Percentiles rank a stretch among this genome's conserved stretches.
phyloP scores from a whole-genome alignment of 1,284 basidiomycete species.

The Pulchroboletus neoregius region DNA sequence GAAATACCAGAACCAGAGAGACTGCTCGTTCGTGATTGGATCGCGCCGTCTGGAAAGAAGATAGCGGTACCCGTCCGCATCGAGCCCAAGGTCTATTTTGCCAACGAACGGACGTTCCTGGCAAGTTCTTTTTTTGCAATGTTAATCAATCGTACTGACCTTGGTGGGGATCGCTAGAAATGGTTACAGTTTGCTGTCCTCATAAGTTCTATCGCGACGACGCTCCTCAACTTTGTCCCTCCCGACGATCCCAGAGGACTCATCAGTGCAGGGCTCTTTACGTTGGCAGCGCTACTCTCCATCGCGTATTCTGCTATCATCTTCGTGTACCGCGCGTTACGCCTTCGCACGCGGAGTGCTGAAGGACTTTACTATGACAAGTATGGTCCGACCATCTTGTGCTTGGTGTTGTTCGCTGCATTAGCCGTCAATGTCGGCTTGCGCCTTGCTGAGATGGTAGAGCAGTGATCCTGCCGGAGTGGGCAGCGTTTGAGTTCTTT shows the following conservation, averaged over 20 bases:
- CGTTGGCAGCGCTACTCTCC: constrained; percentile 81
- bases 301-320: constrained; percentile 87
- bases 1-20: constrained; percentile 47
- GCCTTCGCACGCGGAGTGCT: constrained; percentile 71
- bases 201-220: constrained; percentile 85
- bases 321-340: constrained; percentile 82
- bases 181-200: constrained; percentile 94
- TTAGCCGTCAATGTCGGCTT: constrained; percentile 74
- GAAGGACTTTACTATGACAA: constrained; percentile 86
- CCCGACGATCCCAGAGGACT: constrained; percentile 76
- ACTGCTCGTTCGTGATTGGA: constrained; percentile 70
- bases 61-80: constrained; percentile 92
- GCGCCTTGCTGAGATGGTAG: constrained; percentile 46
- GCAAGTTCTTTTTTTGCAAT: constrained; percentile 42
- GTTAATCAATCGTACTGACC: constrained; percentile 13
- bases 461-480: constrained; percentile 1
- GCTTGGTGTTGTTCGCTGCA: constrained; percentile 65
- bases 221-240: constrained; percentile 84
- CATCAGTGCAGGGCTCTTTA: constrained; percentile 85
- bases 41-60: constrained; percentile 82
- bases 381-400: constrained; percentile 80
- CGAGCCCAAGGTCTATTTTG: constrained; percentile 98
- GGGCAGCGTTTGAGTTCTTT: not conserved
- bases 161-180: constrained; percentile 51
- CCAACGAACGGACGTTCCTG: constrained; percentile 89